These are phyloP conservation scores for Pinus taeda DNA, from an alignment of 75 land plant genomes.

Conservation along the genomic window DNA sequence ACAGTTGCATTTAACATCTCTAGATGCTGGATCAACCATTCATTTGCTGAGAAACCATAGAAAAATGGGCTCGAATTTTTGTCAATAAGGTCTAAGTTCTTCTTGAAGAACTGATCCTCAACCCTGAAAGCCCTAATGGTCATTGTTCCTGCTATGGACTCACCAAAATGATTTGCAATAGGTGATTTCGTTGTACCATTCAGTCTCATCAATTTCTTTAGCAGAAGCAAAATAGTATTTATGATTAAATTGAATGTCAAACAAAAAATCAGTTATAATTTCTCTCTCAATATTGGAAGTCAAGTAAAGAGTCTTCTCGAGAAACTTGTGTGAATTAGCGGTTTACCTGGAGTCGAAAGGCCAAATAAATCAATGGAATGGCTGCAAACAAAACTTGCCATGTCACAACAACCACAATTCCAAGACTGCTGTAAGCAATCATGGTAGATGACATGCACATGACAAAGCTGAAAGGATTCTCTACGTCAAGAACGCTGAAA, in stretches of 20 bases:
- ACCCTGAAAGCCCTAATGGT: too few species aligned
- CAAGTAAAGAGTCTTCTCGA: background rate
- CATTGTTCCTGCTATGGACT: too few species aligned
- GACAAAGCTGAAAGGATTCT: conserved; percentile 21
- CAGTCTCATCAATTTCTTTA: conserved; percentile 3
- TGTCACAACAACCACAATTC: conserved; percentile 26
- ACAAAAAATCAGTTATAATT: background rate
- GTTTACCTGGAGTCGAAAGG: conserved; percentile 31
- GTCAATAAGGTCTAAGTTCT: conserved; percentile 10
- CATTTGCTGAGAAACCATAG: conserved; percentile 15
- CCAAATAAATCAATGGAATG: conserved; percentile 22
- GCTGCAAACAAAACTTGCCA: conserved; percentile 38
- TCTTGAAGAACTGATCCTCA: too few species aligned
- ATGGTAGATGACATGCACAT: conserved; percentile 10
- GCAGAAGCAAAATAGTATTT: conserved; percentile 34
- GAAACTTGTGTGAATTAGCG: background rate
- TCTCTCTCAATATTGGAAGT: too few species aligned
- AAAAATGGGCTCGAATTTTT: conserved; percentile 32
- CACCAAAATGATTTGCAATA: too few species aligned
- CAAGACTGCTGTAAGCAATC: conserved; percentile 17
- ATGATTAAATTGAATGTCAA: conserved; percentile 16
- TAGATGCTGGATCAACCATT: too few species aligned
- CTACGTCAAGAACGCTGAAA: conserved; percentile 30
- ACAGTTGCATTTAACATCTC: conserved; percentile 22
- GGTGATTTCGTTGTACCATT: too few species aligned